Evolutionary conservation across 352 stramenopile species (phyloP).

Genomic region (Phytophthora pluvialis): DNA sequence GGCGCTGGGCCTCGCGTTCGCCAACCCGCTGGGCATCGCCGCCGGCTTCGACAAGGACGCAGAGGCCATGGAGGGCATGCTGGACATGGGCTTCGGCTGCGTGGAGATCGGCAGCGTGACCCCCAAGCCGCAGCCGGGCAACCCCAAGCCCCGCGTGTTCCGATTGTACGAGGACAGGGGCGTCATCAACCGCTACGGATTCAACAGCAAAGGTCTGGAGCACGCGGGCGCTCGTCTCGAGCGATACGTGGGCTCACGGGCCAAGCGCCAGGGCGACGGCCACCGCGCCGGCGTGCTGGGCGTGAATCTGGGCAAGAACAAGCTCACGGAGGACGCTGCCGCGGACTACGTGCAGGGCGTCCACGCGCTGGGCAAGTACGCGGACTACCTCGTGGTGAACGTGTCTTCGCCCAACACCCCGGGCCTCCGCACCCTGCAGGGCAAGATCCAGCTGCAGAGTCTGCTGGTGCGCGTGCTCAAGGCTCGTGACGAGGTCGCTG

Average conservation of each 20-base stretch:
- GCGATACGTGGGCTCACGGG: conserved; percentile 55
- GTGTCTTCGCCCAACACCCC: conserved; percentile 97
- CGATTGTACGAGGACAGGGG: conserved; percentile 93
- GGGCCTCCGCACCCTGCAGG: conserved; percentile 78
- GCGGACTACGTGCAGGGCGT: conserved; percentile 94
- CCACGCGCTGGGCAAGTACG: conserved; percentile 89
- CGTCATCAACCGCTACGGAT: conserved; percentile 99
- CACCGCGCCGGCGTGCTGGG: conserved; percentile 89
- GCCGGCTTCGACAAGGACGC: conserved; percentile 99
- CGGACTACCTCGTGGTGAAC: conserved; percentile 99
- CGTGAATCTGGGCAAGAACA: conserved; percentile 99
- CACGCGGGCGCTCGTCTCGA: conserved; percentile 76
- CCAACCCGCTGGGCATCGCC: conserved; percentile 95
- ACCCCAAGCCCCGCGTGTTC: conserved; percentile 97
- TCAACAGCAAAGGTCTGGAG: conserved; percentile 95
- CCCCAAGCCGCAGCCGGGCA: conserved; percentile 92
- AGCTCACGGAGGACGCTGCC: conserved; percentile 83
- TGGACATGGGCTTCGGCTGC: conserved; percentile 95
- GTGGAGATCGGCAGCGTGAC: conserved; percentile 97
- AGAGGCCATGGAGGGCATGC: conserved; percentile 92
- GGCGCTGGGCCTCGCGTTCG: conserved; percentile 78
- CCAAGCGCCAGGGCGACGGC: conserved; percentile 31
- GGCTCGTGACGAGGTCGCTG: conserved; percentile 68
- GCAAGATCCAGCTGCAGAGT: conserved; percentile 81
- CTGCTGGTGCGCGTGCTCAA: conserved; percentile 77